Evolutionary conservation across 805 yeast species (phyloP).

Genomic region (Spencermartinsiella europaea): DNA sequence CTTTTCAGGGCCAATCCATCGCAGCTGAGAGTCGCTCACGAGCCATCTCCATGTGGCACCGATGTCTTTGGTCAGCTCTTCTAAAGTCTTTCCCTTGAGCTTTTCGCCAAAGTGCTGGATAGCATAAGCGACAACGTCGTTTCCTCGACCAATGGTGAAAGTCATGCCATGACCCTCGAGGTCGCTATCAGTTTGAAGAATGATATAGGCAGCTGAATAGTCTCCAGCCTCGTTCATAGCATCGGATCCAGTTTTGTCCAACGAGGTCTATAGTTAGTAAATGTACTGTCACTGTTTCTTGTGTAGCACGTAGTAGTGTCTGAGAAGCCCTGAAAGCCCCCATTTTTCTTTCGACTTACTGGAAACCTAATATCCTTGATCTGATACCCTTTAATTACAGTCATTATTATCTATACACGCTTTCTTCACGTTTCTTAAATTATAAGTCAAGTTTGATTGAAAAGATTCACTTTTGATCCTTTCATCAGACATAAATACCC

Average conservation of each 20-base stretch:
- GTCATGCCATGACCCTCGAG: constrained; percentile 39
- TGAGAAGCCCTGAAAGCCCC: background rate
- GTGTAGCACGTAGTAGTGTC: background rate
- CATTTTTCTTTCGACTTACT: too few relatives aligned
- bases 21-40: constrained; percentile 38
- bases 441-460: background rate
- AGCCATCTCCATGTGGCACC: constrained; percentile 39
- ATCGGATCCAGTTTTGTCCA: constrained; percentile 39
- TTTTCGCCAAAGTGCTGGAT: constrained; percentile 36
- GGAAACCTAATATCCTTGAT: constrained; percentile 37
- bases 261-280: constrained; percentile 27
- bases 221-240: constrained; percentile 40
- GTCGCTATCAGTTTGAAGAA: constrained; percentile 31
- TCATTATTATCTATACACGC: constrained; percentile 8
- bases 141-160: constrained; percentile 39
- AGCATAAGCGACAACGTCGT: constrained; percentile 34
- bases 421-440: background rate
- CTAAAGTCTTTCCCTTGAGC: constrained; percentile 33
- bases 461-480: background rate
- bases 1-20: constrained; percentile 45
- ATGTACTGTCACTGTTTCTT: background rate
- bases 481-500: background rate
- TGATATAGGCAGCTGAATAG: constrained; percentile 38
- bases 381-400: constrained; percentile 29
- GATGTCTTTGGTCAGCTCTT: constrained; percentile 33